Percentiles rank a stretch among this genome's conserved stretches.
phyloP scores from a whole-genome alignment of 768 basidiomycete genomes.

The Candolleomyces aberdarensis region DNA sequence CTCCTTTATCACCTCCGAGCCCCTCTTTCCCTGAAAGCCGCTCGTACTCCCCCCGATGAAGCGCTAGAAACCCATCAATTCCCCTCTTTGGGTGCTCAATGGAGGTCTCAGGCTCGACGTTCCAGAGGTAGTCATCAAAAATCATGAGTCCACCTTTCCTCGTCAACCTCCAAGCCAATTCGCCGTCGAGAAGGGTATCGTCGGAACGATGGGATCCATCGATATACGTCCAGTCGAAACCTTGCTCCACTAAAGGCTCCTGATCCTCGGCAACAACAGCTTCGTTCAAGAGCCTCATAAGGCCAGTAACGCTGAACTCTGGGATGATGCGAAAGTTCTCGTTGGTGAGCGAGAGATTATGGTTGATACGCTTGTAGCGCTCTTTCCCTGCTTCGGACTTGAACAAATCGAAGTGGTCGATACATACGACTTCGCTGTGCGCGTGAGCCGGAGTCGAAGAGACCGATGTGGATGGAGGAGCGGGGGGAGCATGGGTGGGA shows the following conservation, averaged over 20 bases:
- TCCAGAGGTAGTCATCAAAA: constrained; percentile 60
- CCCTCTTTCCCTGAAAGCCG: constrained; percentile 24
- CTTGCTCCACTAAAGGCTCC: constrained; percentile 20
- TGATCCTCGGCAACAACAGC: constrained; percentile 26
- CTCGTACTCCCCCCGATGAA: constrained; percentile 49
- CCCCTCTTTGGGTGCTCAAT: constrained; percentile 54
- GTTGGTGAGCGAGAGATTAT: constrained; percentile 47
- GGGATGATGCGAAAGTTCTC: constrained; percentile 42
- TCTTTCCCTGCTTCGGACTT: constrained; percentile 43
- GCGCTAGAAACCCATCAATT: constrained; percentile 50
- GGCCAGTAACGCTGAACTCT: constrained; percentile 51
- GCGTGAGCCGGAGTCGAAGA: no score
- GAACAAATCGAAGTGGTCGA: constrained; percentile 60
- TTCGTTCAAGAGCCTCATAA: constrained; percentile 45
- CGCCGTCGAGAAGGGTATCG: constrained; percentile 60
- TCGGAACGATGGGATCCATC: constrained; percentile 60
- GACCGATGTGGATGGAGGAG: no score
- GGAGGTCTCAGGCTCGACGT: constrained; percentile 43
- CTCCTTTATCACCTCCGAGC: neutral
- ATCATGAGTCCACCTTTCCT: constrained; percentile 48
- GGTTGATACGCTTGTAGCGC: constrained; percentile 38
- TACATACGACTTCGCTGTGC: constrained; percentile 44
- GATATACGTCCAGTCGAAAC: constrained; percentile 59
- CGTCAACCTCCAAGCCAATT: constrained; percentile 55
- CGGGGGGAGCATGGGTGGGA: neutral